Conservation (phyloP, 1,284 basidiomycete genomes). For the Cutaneotrichosporon sp. region DNA sequence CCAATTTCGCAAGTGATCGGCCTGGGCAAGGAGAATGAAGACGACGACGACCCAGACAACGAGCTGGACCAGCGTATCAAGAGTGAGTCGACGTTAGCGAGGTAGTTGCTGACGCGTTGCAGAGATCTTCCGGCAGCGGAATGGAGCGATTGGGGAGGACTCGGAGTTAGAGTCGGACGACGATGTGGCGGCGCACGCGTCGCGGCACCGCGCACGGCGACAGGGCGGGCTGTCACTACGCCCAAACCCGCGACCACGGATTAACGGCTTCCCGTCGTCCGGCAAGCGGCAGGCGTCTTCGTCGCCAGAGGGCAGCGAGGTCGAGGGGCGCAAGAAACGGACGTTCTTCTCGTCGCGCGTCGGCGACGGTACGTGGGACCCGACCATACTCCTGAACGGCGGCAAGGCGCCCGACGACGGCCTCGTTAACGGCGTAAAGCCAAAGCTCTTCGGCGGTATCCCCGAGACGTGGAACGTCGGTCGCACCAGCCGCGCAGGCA, state of each 20-base stretch:
- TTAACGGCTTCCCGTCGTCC: slow-evolving; percentile 18
- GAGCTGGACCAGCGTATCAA: slow-evolving; percentile 44
- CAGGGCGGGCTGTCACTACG: slow-evolving; percentile 23
- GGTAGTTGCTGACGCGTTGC: not conserved
- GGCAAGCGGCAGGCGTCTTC: slow-evolving; percentile 14
- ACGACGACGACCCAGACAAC: slow-evolving; percentile 43
- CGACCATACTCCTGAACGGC: slow-evolving; percentile 14
- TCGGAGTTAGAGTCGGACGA: slow-evolving; percentile 26
- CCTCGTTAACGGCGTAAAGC: slow-evolving; percentile 18
- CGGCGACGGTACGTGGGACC: slow-evolving; percentile 19
- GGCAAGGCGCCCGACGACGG: slow-evolving; percentile 11
- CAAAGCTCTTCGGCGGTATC: slow-evolving; percentile 23
- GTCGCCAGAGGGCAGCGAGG: slow-evolving; percentile 15
- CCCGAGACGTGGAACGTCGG: slow-evolving; percentile 23
- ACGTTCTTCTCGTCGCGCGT: slow-evolving; percentile 19
- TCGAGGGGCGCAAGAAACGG: slow-evolving; percentile 19
- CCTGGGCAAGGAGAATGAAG: slow-evolving; percentile 36
- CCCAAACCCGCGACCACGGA: slow-evolving; percentile 18
- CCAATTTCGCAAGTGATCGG: slow-evolving; percentile 38
- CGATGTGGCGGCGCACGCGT: slow-evolving; percentile 22
- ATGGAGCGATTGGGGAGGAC: slow-evolving; percentile 17
- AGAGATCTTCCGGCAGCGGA: slow-evolving; percentile 26
- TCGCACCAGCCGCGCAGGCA: slow-evolving; percentile 22
- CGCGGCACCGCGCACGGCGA: slow-evolving; percentile 20
- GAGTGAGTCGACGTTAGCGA: slow-evolving; percentile 25